A percentile compares a stretch with the other conserved stretches of the same genome.
These are phyloP conservation scores for Heterobasidion annosum DNA, from an alignment of 1,284 basidiomycete genomes.

Conservation along the genomic window DNA sequence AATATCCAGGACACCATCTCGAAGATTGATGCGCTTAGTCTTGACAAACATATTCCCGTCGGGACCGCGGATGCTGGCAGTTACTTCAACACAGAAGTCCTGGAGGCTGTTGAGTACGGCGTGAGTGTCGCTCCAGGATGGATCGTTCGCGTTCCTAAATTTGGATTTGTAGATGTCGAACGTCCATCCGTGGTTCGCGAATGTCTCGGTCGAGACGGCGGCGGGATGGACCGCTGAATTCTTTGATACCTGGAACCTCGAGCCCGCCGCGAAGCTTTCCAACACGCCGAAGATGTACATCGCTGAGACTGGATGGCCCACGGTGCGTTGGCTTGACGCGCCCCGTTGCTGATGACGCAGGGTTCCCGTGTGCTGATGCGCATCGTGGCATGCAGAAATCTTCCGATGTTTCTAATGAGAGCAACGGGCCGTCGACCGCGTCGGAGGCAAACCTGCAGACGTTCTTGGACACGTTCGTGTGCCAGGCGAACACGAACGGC, in stretches of 20 bases:
- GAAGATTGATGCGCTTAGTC: constrained; percentile 42
- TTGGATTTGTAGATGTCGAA: constrained; percentile 38
- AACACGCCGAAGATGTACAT: constrained; percentile 79
- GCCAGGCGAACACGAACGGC: constrained; percentile 74
- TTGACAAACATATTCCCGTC: constrained; percentile 56
- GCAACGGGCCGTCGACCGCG: constrained; percentile 61
- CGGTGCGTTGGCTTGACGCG: constrained; percentile 30
- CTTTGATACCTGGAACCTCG: constrained; percentile 51
- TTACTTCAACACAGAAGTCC: constrained; percentile 70
- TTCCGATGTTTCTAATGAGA: constrained; percentile 42
- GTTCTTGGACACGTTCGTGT: constrained; percentile 83
- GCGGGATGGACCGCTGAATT: constrained; percentile 60
- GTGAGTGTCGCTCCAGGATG: constrained; percentile 25
- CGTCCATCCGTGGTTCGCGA: constrained; percentile 84
- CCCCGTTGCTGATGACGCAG: not conserved
- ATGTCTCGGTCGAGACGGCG: constrained; percentile 59
- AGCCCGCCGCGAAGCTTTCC: constrained; percentile 30
- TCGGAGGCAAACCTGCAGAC: constrained; percentile 59
- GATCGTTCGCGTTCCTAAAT: not conserved
- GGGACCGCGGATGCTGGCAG: constrained; percentile 90
- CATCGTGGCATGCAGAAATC: constrained; percentile 33
- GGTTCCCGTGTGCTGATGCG: not conserved
- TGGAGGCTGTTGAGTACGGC: constrained; percentile 68
- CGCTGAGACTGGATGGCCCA: constrained; percentile 93
- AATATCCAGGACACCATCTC: constrained; percentile 60